Percentiles rank a stretch among this genome's conserved stretches.
Conservation (phyloP, 768 basidiomycete genomes). For the Kwoniella dendrophila region DNA sequence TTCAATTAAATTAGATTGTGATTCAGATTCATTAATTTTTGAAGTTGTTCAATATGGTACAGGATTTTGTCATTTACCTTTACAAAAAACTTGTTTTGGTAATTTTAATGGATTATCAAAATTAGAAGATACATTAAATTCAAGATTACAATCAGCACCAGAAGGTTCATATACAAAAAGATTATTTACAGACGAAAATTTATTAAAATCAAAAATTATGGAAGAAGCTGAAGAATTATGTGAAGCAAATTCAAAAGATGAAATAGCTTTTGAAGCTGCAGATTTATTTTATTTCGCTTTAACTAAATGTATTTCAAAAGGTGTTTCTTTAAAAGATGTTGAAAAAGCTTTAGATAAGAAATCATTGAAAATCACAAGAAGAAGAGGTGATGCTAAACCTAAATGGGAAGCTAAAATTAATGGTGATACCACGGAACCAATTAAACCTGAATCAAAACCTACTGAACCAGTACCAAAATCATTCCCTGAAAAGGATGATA, state of each 20-base stretch:
- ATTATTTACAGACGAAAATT: slow-evolving; percentile 75
- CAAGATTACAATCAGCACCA: slow-evolving; percentile 74
- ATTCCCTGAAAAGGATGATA: slow-evolving; percentile 41
- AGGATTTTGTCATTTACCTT: slow-evolving; percentile 89
- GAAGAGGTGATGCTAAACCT: slow-evolving; percentile 89
- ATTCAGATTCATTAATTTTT: slow-evolving; percentile 88
- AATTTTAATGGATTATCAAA: slow-evolving; percentile 73
- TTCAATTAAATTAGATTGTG: slow-evolving; percentile 83
- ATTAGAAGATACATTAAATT: slow-evolving; percentile 75
- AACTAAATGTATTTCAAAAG: slow-evolving; percentile 77
- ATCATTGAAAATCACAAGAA: slow-evolving; percentile 79
- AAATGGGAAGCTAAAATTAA: slow-evolving; percentile 64
- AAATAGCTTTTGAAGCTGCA: slow-evolving; percentile 91
- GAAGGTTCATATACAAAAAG: slow-evolving; percentile 89
- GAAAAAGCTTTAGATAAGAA: slow-evolving; percentile 81
- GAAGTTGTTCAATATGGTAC: slow-evolving; percentile 79
- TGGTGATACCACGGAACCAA: slow-evolving; percentile 29
- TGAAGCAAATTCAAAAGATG: slow-evolving; percentile 67
- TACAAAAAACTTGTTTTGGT: slow-evolving; percentile 84
- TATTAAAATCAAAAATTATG: slow-evolving; percentile 92
- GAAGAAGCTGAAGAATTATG: slow-evolving; percentile 99
- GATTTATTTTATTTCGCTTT: slow-evolving; percentile 92
- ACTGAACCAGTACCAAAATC: slow-evolving; percentile 50
- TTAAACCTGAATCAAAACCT: slow-evolving; percentile 43
- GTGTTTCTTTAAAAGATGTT: slow-evolving; percentile 79